phyloP scores from a whole-genome alignment of 2,329 filamentous ascomycete species.

The Aspergillus luchuensis region DNA sequence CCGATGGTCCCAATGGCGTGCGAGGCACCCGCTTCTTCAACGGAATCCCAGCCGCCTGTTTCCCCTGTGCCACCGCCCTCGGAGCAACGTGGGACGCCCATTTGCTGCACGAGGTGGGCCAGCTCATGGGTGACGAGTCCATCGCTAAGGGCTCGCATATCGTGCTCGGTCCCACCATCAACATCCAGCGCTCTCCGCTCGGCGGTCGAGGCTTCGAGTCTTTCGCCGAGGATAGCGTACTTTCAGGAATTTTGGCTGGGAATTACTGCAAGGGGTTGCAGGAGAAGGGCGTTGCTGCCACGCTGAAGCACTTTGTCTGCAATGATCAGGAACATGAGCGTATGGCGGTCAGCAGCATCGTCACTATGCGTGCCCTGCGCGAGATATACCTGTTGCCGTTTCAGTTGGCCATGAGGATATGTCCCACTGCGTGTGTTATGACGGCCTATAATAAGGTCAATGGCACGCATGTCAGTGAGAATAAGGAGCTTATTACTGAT shows the following conservation, averaged over 20 bases:
- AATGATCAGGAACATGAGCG: slow-evolving; percentile 52
- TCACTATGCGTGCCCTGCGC: slow-evolving; percentile 57
- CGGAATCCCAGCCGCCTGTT: slow-evolving; percentile 69
- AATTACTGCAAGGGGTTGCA: slow-evolving; percentile 74
- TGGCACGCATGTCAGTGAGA: slow-evolving; percentile 51
- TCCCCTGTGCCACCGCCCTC: slow-evolving; percentile 76
- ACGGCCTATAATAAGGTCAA: slow-evolving; percentile 62
- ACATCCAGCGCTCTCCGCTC: slow-evolving; percentile 78
- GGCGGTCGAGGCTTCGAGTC: slow-evolving; percentile 88
- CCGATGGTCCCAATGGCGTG: slow-evolving; percentile 70
- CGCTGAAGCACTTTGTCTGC: slow-evolving; percentile 67
- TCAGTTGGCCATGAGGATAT: slow-evolving; percentile 60
- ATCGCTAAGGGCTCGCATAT: slow-evolving; percentile 74
- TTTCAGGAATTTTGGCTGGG: slow-evolving; percentile 73
- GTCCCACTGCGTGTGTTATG: slow-evolving; percentile 60
- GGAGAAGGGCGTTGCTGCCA: slow-evolving; percentile 71
- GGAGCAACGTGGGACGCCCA: slow-evolving; percentile 78
- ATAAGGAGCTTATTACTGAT: slow-evolving; percentile 43
- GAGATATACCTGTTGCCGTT: slow-evolving; percentile 68
- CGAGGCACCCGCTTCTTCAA: slow-evolving; percentile 70
- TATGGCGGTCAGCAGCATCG: slow-evolving; percentile 45
- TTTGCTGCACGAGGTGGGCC: slow-evolving; percentile 68
- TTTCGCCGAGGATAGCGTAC: slow-evolving; percentile 77
- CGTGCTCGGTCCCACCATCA: slow-evolving; percentile 75
- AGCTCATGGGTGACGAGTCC: slow-evolving; percentile 69